Evolutionary conservation across 495 filamentous ascomycete species (phyloP), one percentile per base, ranked within the genome.

Genomic region (Neurospora tetraspora): DNA sequence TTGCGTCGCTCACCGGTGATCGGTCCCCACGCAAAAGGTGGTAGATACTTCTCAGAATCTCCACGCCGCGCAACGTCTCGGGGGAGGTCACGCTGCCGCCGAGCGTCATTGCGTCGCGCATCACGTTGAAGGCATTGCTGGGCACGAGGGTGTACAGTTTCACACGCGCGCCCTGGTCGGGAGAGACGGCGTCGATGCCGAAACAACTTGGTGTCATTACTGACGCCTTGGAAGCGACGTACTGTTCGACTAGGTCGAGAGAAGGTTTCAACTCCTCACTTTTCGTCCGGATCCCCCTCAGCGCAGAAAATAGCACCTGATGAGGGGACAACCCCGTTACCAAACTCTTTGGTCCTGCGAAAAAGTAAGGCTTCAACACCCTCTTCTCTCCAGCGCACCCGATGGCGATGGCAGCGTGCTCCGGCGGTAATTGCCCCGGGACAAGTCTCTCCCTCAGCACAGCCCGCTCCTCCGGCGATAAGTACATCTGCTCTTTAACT

Each of bases 231-330:
- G 53, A 61, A 5, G 53, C 3, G 2, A 61, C 53, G 12, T 61
- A 61, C 1, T 0, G 6, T 0, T 61, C 53, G 27, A 61, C 53
- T 5, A 34, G 27, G 12, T 61, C 6, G 6, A 61, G 5, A 1
- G 53, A 27, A 27, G 27, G 53, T 1, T 61, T 61, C 1, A 61
- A 3, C 0, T 61, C 27, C 0, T 34, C 27, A 0, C 5, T 0
- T 0, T 6, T 12, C 0, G 53, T 61, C 23, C 53, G 14, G 7
- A 65, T 34, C 0, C 1, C 23, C 0, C 3, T 0, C 0, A 65
- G 53, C 1, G 53, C 53, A 4, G 27, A 65, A 2, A 65, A 34
- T 0, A 65, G 27, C 0, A 65, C 53, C 0, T 34, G 27, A 18
- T 65, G 53, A 0, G 53, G 0, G 0, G 53, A 65, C 4, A 18